Conservation (phyloP, 2,329 filamentous ascomycete species). For the Pseudogymnoascus verrucosus region DNA sequence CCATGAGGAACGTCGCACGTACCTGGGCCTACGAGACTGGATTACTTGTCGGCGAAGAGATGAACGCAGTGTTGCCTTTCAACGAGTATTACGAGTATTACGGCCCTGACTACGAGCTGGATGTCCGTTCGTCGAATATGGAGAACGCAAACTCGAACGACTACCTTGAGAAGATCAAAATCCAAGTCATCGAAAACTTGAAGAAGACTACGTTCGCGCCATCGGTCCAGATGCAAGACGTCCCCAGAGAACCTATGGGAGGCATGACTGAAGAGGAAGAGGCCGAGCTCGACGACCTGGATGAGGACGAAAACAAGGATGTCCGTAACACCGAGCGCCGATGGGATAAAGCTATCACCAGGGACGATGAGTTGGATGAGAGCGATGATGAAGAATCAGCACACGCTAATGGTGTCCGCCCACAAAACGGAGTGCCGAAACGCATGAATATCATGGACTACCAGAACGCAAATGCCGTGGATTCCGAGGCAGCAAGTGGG, state of each 20-base stretch:
- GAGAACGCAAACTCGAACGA: slow-evolving; percentile 83
- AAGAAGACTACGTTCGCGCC: slow-evolving; percentile 78
- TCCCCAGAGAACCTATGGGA: slow-evolving; percentile 53
- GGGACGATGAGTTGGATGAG: slow-evolving; percentile 75
- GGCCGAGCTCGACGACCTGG: slow-evolving; percentile 57
- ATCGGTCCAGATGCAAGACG: slow-evolving; percentile 83
- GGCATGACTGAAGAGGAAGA: slow-evolving; percentile 61
- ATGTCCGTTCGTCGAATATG: slow-evolving; percentile 80
- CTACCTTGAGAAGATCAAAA: slow-evolving; percentile 75
- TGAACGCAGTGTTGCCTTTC: slow-evolving; percentile 78
- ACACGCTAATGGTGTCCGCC: slow-evolving; percentile 58
- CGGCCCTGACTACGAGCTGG: slow-evolving; percentile 80
- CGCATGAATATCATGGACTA: slow-evolving; percentile 54
- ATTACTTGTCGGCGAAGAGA: slow-evolving; percentile 72
- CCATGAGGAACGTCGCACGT: slow-evolving; percentile 90
- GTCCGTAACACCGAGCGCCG: slow-evolving; percentile 71
- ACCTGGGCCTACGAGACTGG: slow-evolving; percentile 98
- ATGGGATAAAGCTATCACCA: slow-evolving; percentile 70
- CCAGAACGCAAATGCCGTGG: slow-evolving; percentile 45
- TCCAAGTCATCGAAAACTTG: slow-evolving; percentile 76
- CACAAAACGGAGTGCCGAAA: slow-evolving; percentile 39
- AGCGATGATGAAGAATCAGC: slow-evolving; percentile 84
- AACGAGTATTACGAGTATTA: slow-evolving; percentile 98
- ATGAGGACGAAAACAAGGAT: slow-evolving; percentile 83
- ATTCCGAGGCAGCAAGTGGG: slow-evolving; percentile 45